Conservation (phyloP, 2,329 filamentous ascomycete genomes). For the Coniella vitis region DNA sequence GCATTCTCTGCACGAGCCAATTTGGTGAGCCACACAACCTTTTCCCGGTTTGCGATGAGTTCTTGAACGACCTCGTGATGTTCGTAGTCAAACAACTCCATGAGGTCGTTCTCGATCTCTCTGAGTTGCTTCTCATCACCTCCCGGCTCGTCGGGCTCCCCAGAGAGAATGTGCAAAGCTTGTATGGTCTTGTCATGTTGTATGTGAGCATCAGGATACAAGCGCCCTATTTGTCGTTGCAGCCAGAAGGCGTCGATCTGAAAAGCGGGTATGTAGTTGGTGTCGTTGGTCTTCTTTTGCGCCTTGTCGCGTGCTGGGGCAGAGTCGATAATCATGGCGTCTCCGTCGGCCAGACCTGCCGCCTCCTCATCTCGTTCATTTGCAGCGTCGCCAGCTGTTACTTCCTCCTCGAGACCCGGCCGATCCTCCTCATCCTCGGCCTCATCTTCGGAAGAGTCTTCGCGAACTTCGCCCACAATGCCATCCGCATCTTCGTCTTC, state of each 20-base stretch:
- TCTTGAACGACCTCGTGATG: slow-evolving; percentile 89
- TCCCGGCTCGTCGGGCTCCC: slow-evolving; percentile 59
- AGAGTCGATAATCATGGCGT: slow-evolving; percentile 79
- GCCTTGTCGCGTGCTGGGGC: slow-evolving; percentile 42
- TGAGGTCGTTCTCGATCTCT: slow-evolving; percentile 95
- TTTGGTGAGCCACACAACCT: slow-evolving; percentile 90
- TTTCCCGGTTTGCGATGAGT: slow-evolving; percentile 85
- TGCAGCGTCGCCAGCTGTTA: slow-evolving; percentile 42
- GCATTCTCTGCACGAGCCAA: slow-evolving; percentile 78
- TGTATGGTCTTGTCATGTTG: slow-evolving; percentile 89
- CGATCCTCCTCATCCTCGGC: slow-evolving; percentile 55
- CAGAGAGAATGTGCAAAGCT: slow-evolving; percentile 76
- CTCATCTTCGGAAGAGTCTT: slow-evolving; percentile 74
- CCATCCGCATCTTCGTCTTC: slow-evolving; percentile 76
- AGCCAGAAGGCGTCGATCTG: slow-evolving; percentile 98
- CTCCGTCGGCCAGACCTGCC: slow-evolving; percentile 49
- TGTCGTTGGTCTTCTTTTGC: slow-evolving; percentile 43
- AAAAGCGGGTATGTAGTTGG: slow-evolving; percentile 66
- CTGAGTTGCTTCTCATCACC: slow-evolving; percentile 79
- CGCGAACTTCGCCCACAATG: slow-evolving; percentile 77
- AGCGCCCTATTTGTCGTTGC: slow-evolving; percentile 79
- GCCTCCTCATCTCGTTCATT: slow-evolving; percentile 43
- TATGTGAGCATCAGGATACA: slow-evolving; percentile 86
- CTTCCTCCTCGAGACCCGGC: slow-evolving; percentile 44
- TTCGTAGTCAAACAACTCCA: slow-evolving; percentile 97